Percentiles rank a stretch among this genome's conserved stretches.
phyloP scores from a whole-genome alignment of 371 early-diverging fungal species.

The Mucor irregularis region DNA sequence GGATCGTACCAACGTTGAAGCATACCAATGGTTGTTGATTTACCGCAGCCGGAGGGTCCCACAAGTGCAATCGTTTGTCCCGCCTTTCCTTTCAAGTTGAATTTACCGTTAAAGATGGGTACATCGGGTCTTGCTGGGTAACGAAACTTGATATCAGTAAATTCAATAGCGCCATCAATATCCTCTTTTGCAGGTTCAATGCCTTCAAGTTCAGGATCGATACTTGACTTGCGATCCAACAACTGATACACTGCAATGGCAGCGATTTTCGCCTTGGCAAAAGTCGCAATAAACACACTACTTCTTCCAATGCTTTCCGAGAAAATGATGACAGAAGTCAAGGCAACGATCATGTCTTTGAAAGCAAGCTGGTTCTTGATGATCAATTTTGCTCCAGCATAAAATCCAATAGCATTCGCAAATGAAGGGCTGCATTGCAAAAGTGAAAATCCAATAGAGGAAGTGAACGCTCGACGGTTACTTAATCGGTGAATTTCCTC shows the following conservation, averaged over 20 bases:
- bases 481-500: conserved; percentile 65
- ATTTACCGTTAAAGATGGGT: conserved; percentile 69
- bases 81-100: conserved; percentile 68
- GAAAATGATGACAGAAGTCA: conserved; percentile 71
- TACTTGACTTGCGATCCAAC: conserved; percentile 68
- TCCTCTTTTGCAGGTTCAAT: conserved; percentile 33
- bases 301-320: conserved; percentile 67
- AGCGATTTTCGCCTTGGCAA: conserved; percentile 80
- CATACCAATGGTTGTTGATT: conserved; percentile 82
- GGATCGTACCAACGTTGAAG: conserved; percentile 89
- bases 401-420: conserved; percentile 63
- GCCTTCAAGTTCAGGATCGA: conserved; percentile 70
- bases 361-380: conserved; percentile 33
- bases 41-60: conserved; percentile 88
- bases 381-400: conserved; percentile 56
- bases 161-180: conserved; percentile 55
- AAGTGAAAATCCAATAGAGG: conserved; percentile 67
- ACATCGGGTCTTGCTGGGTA: conserved; percentile 86
- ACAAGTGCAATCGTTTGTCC: conserved; percentile 86
- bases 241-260: conserved; percentile 74
- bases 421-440: conserved; percentile 65
- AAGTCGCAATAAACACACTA: conserved; percentile 54
- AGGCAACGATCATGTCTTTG: conserved; percentile 55
- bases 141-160: conserved; percentile 66
- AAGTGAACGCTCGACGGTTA: conserved; percentile 51